Percentiles rank a stretch among this genome's conserved stretches.
phyloP scores from a whole-genome alignment of 2,329 filamentous ascomycete genomes.

The Diplodia scrobiculata region DNA sequence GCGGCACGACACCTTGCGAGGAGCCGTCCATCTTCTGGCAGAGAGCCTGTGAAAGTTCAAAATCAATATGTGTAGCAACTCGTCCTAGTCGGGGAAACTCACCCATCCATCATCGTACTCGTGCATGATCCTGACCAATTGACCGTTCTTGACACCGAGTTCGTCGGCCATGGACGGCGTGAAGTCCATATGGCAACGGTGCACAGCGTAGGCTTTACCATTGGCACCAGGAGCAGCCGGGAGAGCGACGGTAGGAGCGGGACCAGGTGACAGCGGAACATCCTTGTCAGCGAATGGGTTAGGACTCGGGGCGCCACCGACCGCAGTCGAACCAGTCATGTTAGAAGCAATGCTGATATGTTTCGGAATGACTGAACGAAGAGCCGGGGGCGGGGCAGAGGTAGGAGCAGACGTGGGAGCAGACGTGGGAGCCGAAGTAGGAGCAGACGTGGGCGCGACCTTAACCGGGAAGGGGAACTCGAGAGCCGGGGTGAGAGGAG shows the following conservation, averaged over 20 bases:
- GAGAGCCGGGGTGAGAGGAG: slow-evolving; percentile 16
- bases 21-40: slow-evolving; percentile 89
- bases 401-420: slow-evolving; percentile 10
- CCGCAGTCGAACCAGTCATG: slow-evolving; percentile 36
- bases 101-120: slow-evolving; percentile 99
- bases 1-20: slow-evolving; percentile 87
- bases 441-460: slow-evolving; percentile 19
- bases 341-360: slow-evolving; percentile 1
- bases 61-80: slow-evolving; percentile 33
- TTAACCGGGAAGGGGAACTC: slow-evolving; percentile 15
- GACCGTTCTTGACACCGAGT: slow-evolving; percentile 75
- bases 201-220: slow-evolving; percentile 67
- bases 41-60: slow-evolving; percentile 65
- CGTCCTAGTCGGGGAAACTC: slow-evolving; percentile 49
- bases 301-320: background rate
- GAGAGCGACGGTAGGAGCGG: slow-evolving; percentile 44
- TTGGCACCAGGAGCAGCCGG: slow-evolving; percentile 63
- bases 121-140: slow-evolving; percentile 84
- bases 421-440: slow-evolving; percentile 18
- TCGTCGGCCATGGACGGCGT: slow-evolving; percentile 91
- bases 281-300: slow-evolving; percentile 13
- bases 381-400: slow-evolving; percentile 2
- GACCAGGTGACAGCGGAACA: slow-evolving; percentile 50
- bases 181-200: slow-evolving; percentile 94
- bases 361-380: background rate